Evolutionary conservation across 2,329 filamentous ascomycete genomes (phyloP).

Genomic region (Helotiales sp.): DNA sequence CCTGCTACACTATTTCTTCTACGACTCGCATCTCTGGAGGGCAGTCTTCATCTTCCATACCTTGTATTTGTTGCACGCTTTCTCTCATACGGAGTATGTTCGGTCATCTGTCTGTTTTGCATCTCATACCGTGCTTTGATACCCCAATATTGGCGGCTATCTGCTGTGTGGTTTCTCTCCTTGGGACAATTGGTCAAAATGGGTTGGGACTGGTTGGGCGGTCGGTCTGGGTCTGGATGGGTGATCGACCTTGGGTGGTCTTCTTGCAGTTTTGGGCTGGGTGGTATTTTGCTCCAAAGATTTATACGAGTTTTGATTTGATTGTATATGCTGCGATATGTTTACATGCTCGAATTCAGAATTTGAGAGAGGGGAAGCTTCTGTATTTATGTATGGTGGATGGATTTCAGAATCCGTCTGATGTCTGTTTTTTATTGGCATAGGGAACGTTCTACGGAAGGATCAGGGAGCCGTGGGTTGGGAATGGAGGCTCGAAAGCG

Average conservation of each 20-base stretch:
- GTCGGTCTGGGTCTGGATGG: not conserved
- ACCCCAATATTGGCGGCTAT: not conserved
- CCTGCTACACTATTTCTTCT: not conserved
- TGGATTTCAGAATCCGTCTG: too few relatives aligned
- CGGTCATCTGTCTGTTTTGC: not conserved
- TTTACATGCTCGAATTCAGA: not conserved
- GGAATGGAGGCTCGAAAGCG: too few relatives aligned
- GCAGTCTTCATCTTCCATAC: not conserved
- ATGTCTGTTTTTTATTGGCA: too few relatives aligned
- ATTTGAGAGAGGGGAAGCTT: not conserved
- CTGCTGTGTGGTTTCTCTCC: not conserved
- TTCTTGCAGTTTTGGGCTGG: not conserved
- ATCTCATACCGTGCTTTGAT: not conserved
- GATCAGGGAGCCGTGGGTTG: too few relatives aligned
- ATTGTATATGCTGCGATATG: conserved; percentile 4
- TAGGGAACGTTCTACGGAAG: too few relatives aligned
- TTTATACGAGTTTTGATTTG: not conserved
- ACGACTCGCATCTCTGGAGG: conserved; percentile 6
- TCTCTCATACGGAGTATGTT: not conserved
- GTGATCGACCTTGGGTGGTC: not conserved
- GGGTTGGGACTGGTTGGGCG: not conserved
- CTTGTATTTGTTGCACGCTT: conserved; percentile 7
- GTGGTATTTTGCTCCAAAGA: conserved; percentile 5
- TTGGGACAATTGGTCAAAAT: not conserved
- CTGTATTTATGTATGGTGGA: conserved; percentile 12